Evolutionary conservation across 2,329 filamentous ascomycete species (phyloP).

Genomic region (Colletotrichum tamarilloi): DNA sequence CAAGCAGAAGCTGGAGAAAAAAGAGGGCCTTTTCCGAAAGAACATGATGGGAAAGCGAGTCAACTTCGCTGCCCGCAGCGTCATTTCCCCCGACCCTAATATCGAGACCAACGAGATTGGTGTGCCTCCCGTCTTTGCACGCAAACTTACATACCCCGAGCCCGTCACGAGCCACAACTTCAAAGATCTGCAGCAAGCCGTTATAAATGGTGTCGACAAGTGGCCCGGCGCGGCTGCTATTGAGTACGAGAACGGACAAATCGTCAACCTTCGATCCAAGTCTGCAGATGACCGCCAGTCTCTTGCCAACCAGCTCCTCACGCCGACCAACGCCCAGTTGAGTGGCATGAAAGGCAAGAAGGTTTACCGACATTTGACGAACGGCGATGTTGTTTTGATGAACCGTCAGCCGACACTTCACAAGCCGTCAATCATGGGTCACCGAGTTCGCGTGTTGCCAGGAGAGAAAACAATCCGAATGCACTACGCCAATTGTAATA

Average conservation of each 20-base stretch:
- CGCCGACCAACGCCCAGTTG: constrained; percentile 79
- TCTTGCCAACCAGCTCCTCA: constrained; percentile 91
- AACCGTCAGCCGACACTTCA: constrained; percentile 98
- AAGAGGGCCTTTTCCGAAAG: constrained; percentile 97
- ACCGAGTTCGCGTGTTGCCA: constrained; percentile 89
- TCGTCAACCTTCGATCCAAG: constrained; percentile 89
- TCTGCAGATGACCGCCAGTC: constrained; percentile 88
- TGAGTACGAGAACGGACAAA: constrained; percentile 94
- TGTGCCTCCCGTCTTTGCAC: constrained; percentile 97
- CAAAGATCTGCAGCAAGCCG: constrained; percentile 92
- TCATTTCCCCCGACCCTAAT: constrained; percentile 98
- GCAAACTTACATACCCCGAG: constrained; percentile 95
- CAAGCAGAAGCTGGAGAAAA: constrained; percentile 98
- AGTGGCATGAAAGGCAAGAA: constrained; percentile 91
- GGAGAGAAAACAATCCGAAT: constrained; percentile 98
- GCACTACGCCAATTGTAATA: constrained; percentile 99
- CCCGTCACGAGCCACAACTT: constrained; percentile 98
- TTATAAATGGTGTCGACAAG: constrained; percentile 92
- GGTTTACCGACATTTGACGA: constrained; percentile 94
- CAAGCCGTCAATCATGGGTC: constrained; percentile 99
- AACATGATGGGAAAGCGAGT: constrained; percentile 99
- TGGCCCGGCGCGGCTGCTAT: constrained; percentile 96
- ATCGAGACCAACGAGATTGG: constrained; percentile 99
- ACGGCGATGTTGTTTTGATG: constrained; percentile 98
- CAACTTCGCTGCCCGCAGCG: constrained; percentile 96